Conservation (phyloP, 805 yeast species). For the Candida xiaguanensis region DNA sequence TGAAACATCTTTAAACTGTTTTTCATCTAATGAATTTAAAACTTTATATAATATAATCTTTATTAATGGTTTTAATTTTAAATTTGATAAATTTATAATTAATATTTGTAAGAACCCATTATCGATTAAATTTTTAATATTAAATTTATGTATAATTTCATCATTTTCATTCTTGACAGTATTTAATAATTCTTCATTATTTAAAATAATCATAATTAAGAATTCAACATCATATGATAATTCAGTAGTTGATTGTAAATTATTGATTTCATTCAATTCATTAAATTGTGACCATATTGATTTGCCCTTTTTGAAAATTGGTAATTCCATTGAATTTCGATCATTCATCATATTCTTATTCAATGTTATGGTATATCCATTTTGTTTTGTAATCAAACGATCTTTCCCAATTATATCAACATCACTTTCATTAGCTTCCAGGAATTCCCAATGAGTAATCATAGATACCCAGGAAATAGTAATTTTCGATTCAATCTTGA, state of each 20-base stretch:
- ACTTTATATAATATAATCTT: conserved; percentile 43
- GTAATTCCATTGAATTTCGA: conserved; percentile 2
- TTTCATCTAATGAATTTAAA: conserved; percentile 31
- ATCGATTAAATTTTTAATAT: conserved; percentile 55
- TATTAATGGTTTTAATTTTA: conserved; percentile 31
- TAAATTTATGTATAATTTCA: conserved; percentile 30
- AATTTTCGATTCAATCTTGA: conserved; percentile 51
- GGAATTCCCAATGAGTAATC: conserved; percentile 65
- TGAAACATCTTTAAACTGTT: conserved; percentile 45
- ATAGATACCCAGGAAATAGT: conserved; percentile 62
- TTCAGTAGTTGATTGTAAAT: conserved; percentile 13
- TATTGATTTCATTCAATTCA: conserved; percentile 21
- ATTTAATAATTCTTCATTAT: conserved; percentile 60
- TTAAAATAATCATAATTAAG: conserved; percentile 54
- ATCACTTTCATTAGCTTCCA: conserved; percentile 34
- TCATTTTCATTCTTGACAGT: conserved; percentile 23
- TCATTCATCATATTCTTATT: conserved; percentile 47
- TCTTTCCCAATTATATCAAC: conserved; percentile 43
- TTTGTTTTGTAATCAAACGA: conserved; percentile 43
- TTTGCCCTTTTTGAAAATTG: conserved; percentile 1
- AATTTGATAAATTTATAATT: conserved; percentile 43
- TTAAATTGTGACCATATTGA: conserved; percentile 21
- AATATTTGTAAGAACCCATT: conserved; percentile 51
- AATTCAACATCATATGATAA: conserved; percentile 69
- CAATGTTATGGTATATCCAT: conserved; percentile 46